A percentile compares a stretch with the other conserved stretches of the same genome.
phyloP scores from a whole-genome alignment of 1,284 basidiomycete genomes.

The Rhodotorula glutinis region DNA sequence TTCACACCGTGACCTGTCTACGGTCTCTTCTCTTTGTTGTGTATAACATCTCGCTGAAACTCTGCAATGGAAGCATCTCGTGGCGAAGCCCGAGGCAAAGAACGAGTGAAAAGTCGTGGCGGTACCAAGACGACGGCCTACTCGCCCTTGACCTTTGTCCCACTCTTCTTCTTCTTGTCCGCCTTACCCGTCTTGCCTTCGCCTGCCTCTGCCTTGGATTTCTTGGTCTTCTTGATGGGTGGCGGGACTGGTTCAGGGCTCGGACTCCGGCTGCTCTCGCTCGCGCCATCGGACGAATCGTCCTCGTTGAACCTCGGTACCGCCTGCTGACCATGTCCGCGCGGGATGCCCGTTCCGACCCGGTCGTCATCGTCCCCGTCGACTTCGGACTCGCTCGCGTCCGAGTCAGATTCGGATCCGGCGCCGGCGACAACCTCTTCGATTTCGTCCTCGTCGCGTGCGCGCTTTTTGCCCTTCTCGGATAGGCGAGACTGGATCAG shows the following conservation, averaged over 20 bases:
- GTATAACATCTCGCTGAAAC: too few relatives aligned
- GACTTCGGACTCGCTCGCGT: constrained; percentile 9
- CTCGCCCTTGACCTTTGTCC: constrained; percentile 9
- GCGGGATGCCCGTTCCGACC: constrained; percentile 26
- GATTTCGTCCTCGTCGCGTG: constrained; percentile 9
- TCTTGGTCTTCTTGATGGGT: constrained; percentile 8
- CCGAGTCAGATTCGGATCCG: neutral
- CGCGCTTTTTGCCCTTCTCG: constrained; percentile 20
- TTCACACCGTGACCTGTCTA: neutral
- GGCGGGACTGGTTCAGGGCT: constrained; percentile 15
- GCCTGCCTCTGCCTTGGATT: constrained; percentile 3
- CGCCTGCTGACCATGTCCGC: neutral
- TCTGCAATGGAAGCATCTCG: too few relatives aligned
- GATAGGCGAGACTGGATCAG: neutral
- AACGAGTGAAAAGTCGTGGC: neutral
- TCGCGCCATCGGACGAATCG: neutral
- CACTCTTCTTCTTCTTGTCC: constrained; percentile 19
- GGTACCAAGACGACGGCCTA: neutral
- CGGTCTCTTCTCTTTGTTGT: too few relatives aligned
- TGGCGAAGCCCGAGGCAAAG: too few relatives aligned
- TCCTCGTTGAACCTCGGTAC: constrained; percentile 2
- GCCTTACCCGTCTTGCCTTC: neutral
- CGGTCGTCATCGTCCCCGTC: constrained; percentile 30
- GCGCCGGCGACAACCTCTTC: constrained; percentile 1
- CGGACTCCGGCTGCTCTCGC: constrained; percentile 21